Base-by-base conservation (phyloP, 2,329 filamentous ascomycete species). In the Colletotrichum cereale region DNA sequence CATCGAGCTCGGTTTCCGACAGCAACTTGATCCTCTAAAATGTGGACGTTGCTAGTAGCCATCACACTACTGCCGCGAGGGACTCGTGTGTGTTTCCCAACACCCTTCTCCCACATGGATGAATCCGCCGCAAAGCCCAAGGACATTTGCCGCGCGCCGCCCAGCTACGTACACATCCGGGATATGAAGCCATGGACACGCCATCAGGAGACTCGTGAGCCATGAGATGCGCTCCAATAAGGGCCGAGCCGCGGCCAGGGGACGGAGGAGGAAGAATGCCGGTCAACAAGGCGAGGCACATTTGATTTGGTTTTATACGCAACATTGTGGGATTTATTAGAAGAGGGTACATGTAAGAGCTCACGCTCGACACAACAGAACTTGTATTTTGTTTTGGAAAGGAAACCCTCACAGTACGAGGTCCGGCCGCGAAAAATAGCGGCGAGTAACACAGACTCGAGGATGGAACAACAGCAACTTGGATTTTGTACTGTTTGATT, bases 241-340 rank as follows among this genome's bases (percentile, higher is more conserved):
- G 67, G 16, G 68, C 68, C 64, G 64, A 67, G 68, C 68, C 68
- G 64, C n/a, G 68, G 64, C 40, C 36, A 11, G 55, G n/a, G 26
- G 31, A 12, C 34, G 50, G 47, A 18, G 31, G 60, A 26, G 31
- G 52, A 53, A 40, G 24, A 53, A n/a, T 26, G 38, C 38, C 34
- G 12, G n/a, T 56, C 21, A 16, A 56, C 31, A 38, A 16, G 63
- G 63, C 29, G 55, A 66, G 38, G 29, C 47, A 57, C n/a, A 56
- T 26, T 62, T 31, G 34, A 34, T 34, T 70, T 58, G 55, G 42
- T 40, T 62, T 42, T 52, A 36, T 34, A 24, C 5, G 7, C 29
- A 34, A 48, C 1, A 24, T 36, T 62, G 38, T 10, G 42, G 42
- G 42, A 26, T 7, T 11, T 62, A 36, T 50, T 48, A 50, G 42